phyloP scores from a whole-genome alignment of 768 basidiomycete species.

The Hirschioporus abietinus region DNA sequence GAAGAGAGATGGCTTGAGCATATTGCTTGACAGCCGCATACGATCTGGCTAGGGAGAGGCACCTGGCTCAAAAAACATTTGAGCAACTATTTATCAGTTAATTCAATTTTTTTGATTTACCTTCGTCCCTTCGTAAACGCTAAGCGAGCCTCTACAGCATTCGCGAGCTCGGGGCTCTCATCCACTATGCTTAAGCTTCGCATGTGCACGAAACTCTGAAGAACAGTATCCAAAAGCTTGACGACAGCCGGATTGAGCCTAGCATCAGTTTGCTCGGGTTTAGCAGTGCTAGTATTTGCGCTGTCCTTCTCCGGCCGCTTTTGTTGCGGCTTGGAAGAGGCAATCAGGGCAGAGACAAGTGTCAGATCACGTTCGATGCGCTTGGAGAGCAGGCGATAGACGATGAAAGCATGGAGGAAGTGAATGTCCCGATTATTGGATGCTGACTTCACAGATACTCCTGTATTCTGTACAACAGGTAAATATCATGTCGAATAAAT shows the following conservation, averaged over 20 bases:
- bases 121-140: constrained; percentile 71
- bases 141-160: constrained; percentile 71
- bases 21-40: constrained; percentile 67
- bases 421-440: constrained; percentile 64
- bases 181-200: constrained; percentile 79
- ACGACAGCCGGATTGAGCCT: constrained; percentile 83
- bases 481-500: constrained; percentile 3
- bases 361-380: constrained; percentile 88
- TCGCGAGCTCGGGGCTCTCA: constrained; percentile 77
- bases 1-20: constrained; percentile 64
- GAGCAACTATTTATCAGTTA: neutral
- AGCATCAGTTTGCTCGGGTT: constrained; percentile 51
- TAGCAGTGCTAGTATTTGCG: constrained; percentile 18
- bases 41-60: constrained; percentile 70
- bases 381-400: constrained; percentile 81
- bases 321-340: constrained; percentile 30
- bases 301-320: constrained; percentile 13
- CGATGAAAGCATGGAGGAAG: constrained; percentile 82
- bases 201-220: constrained; percentile 85
- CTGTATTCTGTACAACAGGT: constrained; percentile 6
- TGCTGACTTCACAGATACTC: constrained; percentile 24
- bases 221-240: constrained; percentile 79
- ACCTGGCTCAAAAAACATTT: constrained; percentile 35
- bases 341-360: constrained; percentile 60
- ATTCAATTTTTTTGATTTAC: constrained; percentile 31